A percentile compares a stretch with the other conserved stretches of the same genome.
Conservation (phyloP, 192 early-diverging fungal species). For the Coemansia sp. region DNA sequence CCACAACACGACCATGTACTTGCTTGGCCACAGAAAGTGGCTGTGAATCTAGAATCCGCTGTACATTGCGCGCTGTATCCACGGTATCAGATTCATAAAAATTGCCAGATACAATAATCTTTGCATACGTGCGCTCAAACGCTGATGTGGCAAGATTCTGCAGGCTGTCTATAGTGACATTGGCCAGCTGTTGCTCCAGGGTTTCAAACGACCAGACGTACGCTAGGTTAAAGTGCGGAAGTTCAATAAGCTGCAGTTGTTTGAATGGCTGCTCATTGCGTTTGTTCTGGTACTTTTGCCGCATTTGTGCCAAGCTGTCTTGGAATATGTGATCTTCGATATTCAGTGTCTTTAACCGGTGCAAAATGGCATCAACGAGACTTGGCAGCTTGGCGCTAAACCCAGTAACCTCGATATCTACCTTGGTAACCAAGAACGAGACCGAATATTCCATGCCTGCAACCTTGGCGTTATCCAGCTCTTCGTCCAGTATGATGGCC, state of each 20-base stretch:
- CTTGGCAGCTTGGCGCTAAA: neutral
- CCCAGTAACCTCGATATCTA: neutral
- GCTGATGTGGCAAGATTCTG: neutral
- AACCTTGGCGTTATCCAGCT: neutral
- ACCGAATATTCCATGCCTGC: neutral
- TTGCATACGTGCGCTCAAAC: constrained; percentile 55
- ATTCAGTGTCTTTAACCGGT: neutral
- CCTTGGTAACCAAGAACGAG: neutral
- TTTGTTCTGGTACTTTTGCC: neutral
- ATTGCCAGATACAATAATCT: constrained; percentile 81
- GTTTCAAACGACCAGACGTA: neutral
- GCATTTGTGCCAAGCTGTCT: neutral
- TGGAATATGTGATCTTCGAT: neutral
- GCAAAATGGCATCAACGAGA: neutral
- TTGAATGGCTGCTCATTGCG: neutral
- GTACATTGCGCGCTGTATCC: constrained; percentile 55
- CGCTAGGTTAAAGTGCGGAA: neutral
- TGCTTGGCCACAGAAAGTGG: constrained; percentile 37
- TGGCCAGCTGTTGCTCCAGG: neutral
- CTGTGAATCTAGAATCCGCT: constrained; percentile 59
- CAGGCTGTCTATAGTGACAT: neutral
- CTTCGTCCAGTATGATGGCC: neutral
- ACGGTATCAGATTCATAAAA: constrained; percentile 62
- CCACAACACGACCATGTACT: neutral
- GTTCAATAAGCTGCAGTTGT: neutral